phyloP scores from a whole-genome alignment of 148 eudicot species.

The Tetragonia tetragonoides region DNA sequence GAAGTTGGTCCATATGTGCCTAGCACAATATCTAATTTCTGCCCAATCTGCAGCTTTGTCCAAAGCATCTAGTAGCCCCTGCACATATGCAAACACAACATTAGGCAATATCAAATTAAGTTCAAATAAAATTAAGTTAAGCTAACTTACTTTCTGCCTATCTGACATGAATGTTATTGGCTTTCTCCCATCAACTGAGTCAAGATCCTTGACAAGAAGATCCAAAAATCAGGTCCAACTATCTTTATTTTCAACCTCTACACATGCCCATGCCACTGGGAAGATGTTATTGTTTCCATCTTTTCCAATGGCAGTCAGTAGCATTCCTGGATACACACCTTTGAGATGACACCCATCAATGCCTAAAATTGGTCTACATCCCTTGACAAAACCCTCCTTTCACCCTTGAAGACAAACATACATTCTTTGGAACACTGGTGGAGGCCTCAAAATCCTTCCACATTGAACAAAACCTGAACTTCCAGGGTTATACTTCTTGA shows the following conservation, averaged over 20 bases:
- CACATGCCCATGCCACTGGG: constrained; percentile 4
- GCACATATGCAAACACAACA: no score
- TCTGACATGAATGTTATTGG: neutral
- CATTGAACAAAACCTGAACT: neutral
- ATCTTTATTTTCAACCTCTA: constrained; percentile 4
- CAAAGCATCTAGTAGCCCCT: constrained; percentile 12
- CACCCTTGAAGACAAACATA: neutral
- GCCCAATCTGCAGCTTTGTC: neutral
- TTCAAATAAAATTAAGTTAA: no score
- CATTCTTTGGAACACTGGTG: neutral
- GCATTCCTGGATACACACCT: neutral
- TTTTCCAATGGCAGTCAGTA: neutral
- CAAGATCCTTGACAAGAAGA: neutral
- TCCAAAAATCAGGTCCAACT: constrained; percentile 1
- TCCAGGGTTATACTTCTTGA: neutral
- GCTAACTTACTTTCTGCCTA: neutral
- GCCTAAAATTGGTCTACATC: constrained; percentile 1
- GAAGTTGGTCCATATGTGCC: constrained; percentile 12
- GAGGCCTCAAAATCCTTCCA: neutral
- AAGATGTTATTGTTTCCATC: constrained; percentile 5
- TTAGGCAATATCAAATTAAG: neutral
- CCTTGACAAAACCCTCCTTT: neutral
- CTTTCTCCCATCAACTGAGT: neutral
- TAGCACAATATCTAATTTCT: neutral
- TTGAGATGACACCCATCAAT: constrained; percentile 10